Base-by-base conservation (phyloP, 2,329 filamentous ascomycete genomes). In the Juglanconis sp. region DNA sequence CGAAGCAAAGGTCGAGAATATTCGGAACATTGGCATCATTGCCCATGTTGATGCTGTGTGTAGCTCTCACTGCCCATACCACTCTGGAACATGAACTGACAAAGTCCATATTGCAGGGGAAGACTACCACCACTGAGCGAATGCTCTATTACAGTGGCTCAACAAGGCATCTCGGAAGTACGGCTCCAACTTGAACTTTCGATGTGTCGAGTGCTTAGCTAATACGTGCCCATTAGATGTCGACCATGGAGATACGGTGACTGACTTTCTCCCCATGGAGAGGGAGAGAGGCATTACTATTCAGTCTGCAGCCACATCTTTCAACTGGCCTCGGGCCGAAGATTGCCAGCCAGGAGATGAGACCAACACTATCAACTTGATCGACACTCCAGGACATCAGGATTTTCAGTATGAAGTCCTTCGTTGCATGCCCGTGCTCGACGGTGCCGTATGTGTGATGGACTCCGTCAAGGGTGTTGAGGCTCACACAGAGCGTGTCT, bases 371-470 rank as follows among this genome's bases (percentile, higher is more conserved):
- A 87, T 96, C 73, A 96, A 96, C 71, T 79, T 96, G 2, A 98
- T 99, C 62, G 95, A 99, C 72, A 98, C 95, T 0, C 95, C 95
- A 2, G 95, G 95, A 1, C 95, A 99, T 71, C 93, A 96, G 30
- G 95, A 99, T 72, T 99, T 99, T 68, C 92, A 94, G 0, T 98
- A 98, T 69, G 95, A 99, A 73, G 95, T 98, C 2, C 84, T 97
- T 65, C 87, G 95, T 11, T 98, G 94, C 36, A 79, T 98, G 64
- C 73, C 73, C 5, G 70, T 68, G 57, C 70, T 72, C 56, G 71
- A 67, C 56, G 70, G 72, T 32, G 73, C 73, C 49, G 68, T 76
- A 24, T 72, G 71, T 63, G 71, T 74, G 56, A 69, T 76, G 52
- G 69, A 75, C 65, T 64, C 69, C 6, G 71, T 76, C 70, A 74